Conservation (phyloP, 169 alveolate species). For the Babesia ovata region DNA sequence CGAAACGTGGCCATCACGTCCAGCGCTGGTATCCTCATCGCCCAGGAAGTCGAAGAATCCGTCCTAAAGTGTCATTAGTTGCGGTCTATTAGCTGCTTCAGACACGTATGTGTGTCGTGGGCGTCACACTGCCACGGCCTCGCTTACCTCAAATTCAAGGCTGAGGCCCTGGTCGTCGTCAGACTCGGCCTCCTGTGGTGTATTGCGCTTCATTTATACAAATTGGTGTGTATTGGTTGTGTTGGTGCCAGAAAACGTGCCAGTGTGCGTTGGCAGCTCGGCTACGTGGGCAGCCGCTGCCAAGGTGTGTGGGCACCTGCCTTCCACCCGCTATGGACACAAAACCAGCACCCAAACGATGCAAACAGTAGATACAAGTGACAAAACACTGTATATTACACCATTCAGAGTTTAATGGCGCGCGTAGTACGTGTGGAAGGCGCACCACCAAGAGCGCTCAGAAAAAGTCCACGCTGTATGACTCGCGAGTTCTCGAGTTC, state of each 20-base stretch:
- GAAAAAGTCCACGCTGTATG: not conserved
- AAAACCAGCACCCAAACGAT: not conserved
- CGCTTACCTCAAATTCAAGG: slow-evolving; percentile 28
- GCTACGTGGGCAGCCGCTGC: not conserved
- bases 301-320: slow-evolving; percentile 3
- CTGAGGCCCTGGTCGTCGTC: slow-evolving; percentile 39
- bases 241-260: not conserved
- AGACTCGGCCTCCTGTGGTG: not conserved
- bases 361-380: not conserved
- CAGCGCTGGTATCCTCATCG: not conserved
- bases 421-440: not conserved
- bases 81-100: no score
- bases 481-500: not conserved
- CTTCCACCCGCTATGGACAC: not conserved
- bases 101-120: not conserved
- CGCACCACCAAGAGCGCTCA: slow-evolving; percentile 2
- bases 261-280: no score
- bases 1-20: not conserved
- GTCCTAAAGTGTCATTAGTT: slow-evolving; percentile 19
- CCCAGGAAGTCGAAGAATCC: slow-evolving; percentile 54
- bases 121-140: not conserved
- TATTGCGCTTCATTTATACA: not conserved
- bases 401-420: no score
- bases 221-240: not conserved
- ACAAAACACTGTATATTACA: not conserved